A percentile compares a stretch with the other conserved stretches of the same genome.
Evolutionary conservation across 2,329 filamentous ascomycete species (phyloP).

Genomic region (Exophiala oligosperma): DNA sequence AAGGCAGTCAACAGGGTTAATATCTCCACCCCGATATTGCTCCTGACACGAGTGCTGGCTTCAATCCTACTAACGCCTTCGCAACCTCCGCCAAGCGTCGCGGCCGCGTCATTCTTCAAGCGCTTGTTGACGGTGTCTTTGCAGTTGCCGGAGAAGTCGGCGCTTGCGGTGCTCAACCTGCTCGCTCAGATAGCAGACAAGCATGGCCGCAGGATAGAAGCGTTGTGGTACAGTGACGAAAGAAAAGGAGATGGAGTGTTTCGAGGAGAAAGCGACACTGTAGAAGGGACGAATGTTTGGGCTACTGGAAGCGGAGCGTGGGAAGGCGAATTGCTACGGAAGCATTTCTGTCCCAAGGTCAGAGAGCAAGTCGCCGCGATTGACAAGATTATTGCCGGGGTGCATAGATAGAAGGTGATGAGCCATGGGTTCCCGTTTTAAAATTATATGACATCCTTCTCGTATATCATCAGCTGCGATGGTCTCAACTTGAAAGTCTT

Average conservation of each 20-base stretch:
- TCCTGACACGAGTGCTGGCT: constrained; percentile 83
- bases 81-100: constrained; percentile 70
- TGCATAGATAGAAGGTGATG: constrained; percentile 19
- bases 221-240: constrained; percentile 95
- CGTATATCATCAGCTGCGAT: background rate
- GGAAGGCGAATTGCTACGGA: constrained; percentile 84
- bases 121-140: constrained; percentile 79
- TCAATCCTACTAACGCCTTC: constrained; percentile 74
- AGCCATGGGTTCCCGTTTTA: background rate
- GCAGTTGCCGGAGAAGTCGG: constrained; percentile 88
- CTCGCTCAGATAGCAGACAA: constrained; percentile 76
- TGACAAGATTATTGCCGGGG: constrained; percentile 61
- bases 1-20: constrained; percentile 70
- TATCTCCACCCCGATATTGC: constrained; percentile 88
- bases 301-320: constrained; percentile 72
- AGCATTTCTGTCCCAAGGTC: constrained; percentile 85
- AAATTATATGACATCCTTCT: background rate
- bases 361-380: constrained; percentile 70
- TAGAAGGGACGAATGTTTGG: constrained; percentile 88
- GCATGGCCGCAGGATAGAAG: constrained; percentile 77
- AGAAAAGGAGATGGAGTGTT: constrained; percentile 86
- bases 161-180: constrained; percentile 75
- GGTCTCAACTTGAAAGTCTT: background rate
- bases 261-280: constrained; percentile 68
- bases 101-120: constrained; percentile 90